Percentiles rank a stretch among this genome's conserved stretches.
Conservation (phyloP, 176 grass and related monocot species). For the Leersia perrieri region DNA sequence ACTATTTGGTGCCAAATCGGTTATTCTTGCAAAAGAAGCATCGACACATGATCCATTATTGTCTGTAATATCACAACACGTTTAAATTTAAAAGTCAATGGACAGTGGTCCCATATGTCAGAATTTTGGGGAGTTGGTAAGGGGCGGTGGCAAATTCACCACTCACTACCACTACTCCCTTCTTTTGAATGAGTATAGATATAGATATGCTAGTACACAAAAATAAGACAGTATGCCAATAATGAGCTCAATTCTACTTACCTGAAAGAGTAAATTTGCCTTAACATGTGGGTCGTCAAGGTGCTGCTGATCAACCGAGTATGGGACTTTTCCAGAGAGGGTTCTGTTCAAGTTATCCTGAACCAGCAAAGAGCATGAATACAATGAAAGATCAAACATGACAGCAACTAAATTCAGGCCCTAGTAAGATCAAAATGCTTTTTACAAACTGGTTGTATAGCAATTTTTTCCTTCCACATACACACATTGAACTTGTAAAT, state of each 20-base stretch:
- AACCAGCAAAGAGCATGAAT: slow-evolving; percentile 37
- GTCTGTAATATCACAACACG: too few species aligned
- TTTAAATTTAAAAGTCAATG: too few species aligned
- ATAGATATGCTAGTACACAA: not conserved
- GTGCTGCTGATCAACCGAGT: slow-evolving; percentile 73
- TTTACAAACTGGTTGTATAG: slow-evolving; percentile 2
- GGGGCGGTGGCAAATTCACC: too few species aligned
- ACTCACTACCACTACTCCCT: too few species aligned
- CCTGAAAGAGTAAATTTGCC: slow-evolving; percentile 99
- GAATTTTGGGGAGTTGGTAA: too few species aligned
- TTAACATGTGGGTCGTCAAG: slow-evolving; percentile 98
- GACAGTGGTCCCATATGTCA: too few species aligned
- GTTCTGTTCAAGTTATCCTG: slow-evolving; percentile 87
- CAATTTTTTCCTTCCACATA: not conserved
- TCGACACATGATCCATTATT: too few species aligned
- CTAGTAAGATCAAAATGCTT: slow-evolving; percentile 12
- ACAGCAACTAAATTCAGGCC: slow-evolving; percentile 9
- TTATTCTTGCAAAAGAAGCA: too few species aligned
- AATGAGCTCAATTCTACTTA: slow-evolving; percentile 28
- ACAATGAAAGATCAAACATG: slow-evolving; percentile 12
- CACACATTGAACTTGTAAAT: not conserved
- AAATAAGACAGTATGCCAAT: slow-evolving; percentile 20
- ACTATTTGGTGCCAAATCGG: too few species aligned
- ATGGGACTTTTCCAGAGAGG: slow-evolving; percentile 74
- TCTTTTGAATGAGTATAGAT: too few species aligned